Percentiles rank a stretch among this genome's conserved stretches.
Conservation (phyloP, 371 early-diverging fungal species). For the Apophysomyces ossiformis region DNA sequence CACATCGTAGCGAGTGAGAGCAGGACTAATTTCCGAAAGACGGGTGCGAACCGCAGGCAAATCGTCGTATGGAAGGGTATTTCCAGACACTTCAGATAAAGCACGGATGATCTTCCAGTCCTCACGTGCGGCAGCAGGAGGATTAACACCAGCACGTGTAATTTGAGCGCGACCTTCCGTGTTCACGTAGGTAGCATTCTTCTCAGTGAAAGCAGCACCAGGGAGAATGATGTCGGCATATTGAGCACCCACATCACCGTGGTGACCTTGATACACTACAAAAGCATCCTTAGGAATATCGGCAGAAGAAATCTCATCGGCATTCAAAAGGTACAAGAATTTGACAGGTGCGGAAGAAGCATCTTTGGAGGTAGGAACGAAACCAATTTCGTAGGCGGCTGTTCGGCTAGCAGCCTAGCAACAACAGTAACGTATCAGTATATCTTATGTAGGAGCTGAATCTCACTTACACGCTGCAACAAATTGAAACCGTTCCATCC, state of each 20-base stretch:
- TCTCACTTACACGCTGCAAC: constrained; percentile 77
- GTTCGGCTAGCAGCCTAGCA: constrained; percentile 80
- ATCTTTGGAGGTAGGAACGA: constrained; percentile 62
- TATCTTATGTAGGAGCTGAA: background rate
- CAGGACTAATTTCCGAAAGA: constrained; percentile 86
- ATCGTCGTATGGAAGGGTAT: constrained; percentile 90
- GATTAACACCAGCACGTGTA: constrained; percentile 91
- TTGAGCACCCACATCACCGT: constrained; percentile 96
- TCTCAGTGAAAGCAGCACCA: constrained; percentile 97
- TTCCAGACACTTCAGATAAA: constrained; percentile 88
- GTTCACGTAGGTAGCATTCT: constrained; percentile 93
- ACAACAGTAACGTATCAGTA: background rate
- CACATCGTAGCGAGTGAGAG: constrained; percentile 76
- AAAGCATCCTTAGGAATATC: constrained; percentile 91
- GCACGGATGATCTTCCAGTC: constrained; percentile 99
- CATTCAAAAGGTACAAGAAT: constrained; percentile 92
- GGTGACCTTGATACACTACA: constrained; percentile 98
- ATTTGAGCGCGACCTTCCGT: constrained; percentile 95
- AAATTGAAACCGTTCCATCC: constrained; percentile 92
- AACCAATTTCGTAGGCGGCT: constrained; percentile 93
- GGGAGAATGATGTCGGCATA: constrained; percentile 96
- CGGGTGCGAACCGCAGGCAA: constrained; percentile 81
- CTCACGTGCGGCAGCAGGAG: constrained; percentile 92
- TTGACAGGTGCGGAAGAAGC: constrained; percentile 54
- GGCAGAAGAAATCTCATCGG: constrained; percentile 80